Evolutionary conservation across 2,329 filamentous ascomycete species (phyloP).

Genomic region (Aspergillus vadensis): DNA sequence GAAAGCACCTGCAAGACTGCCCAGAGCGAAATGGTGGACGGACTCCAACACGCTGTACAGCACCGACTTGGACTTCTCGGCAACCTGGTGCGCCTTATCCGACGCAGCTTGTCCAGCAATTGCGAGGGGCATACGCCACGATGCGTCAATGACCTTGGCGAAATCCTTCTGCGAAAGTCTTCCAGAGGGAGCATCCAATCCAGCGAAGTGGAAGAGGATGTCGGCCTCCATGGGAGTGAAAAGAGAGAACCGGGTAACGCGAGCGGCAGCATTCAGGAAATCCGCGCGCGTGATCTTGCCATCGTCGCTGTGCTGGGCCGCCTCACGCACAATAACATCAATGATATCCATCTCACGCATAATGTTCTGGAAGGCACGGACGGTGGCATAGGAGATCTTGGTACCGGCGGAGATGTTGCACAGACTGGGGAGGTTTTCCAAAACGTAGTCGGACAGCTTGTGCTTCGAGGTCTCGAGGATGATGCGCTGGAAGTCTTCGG

Average conservation of each 20-base stretch:
- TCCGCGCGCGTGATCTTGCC: conserved; percentile 92
- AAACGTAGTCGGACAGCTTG: conserved; percentile 94
- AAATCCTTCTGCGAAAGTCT: conserved; percentile 82
- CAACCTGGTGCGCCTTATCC: conserved; percentile 54
- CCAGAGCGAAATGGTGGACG: conserved; percentile 84
- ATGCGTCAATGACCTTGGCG: conserved; percentile 89
- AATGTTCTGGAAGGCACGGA: conserved; percentile 96
- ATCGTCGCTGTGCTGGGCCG: conserved; percentile 78
- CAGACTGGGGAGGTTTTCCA: conserved; percentile 85
- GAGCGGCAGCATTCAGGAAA: conserved; percentile 90
- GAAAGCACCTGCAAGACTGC: conserved; percentile 89
- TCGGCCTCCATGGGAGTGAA: conserved; percentile 99
- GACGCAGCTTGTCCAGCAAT: conserved; percentile 53
- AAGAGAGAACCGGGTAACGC: conserved; percentile 87
- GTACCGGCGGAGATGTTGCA: conserved; percentile 91
- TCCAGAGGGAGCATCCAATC: conserved; percentile 85
- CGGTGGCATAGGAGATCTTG: conserved; percentile 97
- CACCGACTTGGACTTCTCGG: conserved; percentile 58
- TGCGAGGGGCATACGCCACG: conserved; percentile 72
- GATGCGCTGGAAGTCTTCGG: conserved; percentile 94
- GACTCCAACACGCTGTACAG: conserved; percentile 72
- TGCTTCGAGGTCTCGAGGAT: conserved; percentile 89
- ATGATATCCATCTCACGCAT: conserved; percentile 98
- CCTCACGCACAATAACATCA: conserved; percentile 87
- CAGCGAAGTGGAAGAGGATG: conserved; percentile 97